A percentile compares a stretch with the other conserved stretches of the same genome.
These are phyloP conservation scores for Ophiostoma quercus DNA, from an alignment of 2,329 filamentous ascomycete genomes.

Conservation along the genomic window DNA sequence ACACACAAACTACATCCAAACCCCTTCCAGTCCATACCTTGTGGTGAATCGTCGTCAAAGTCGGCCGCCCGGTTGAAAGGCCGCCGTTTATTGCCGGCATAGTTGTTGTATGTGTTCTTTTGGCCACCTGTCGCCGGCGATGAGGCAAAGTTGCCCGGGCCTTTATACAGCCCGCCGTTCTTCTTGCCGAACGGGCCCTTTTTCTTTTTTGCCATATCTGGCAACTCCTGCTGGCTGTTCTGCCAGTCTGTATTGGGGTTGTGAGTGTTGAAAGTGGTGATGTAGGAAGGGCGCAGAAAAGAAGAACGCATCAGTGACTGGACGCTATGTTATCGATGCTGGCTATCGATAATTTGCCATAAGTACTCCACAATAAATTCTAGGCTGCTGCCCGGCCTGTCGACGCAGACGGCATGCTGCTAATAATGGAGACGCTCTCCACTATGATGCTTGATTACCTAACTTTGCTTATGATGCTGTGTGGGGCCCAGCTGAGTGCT, in stretches of 20 bases:
- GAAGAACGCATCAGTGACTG: neutral
- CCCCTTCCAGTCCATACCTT: neutral
- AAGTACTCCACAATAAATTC: neutral
- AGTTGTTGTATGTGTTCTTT: neutral
- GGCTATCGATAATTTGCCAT: neutral
- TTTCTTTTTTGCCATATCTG: conserved; percentile 28
- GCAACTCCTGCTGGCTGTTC: neutral
- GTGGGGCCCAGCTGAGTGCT: neutral
- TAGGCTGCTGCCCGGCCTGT: neutral
- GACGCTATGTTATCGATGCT: neutral
- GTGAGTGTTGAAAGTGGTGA: neutral
- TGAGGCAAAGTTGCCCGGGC: conserved; percentile 6
- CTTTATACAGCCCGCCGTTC: conserved; percentile 12
- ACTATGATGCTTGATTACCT: neutral
- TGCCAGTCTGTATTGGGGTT: neutral
- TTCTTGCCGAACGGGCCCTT: conserved; percentile 25
- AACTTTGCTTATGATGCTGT: neutral
- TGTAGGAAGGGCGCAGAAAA: neutral
- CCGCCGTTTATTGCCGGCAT: neutral
- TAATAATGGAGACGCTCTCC: neutral
- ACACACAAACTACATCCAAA: neutral
- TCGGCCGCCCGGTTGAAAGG: neutral
- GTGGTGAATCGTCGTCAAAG: neutral
- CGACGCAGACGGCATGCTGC: neutral
- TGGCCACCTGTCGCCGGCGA: neutral